A percentile compares a stretch with the other conserved stretches of the same genome.
Conservation (phyloP, 192 early-diverging fungal species). For the Geranomyces michiganensis region DNA sequence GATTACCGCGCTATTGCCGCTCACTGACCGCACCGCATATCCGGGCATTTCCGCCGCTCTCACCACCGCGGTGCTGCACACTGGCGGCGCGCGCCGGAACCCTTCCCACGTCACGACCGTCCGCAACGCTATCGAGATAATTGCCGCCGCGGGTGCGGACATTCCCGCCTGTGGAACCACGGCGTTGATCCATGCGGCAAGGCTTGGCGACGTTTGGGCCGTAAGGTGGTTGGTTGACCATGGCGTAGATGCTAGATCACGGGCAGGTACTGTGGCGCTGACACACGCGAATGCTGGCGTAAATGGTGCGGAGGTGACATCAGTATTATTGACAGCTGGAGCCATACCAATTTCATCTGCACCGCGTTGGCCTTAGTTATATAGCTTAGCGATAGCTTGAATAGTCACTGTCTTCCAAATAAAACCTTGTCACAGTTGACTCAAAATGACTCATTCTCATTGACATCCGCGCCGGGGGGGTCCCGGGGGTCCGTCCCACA, state of each 20-base stretch:
- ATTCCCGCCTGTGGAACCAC: neutral
- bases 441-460: too few relatives aligned
- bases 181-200: neutral
- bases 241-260: neutral
- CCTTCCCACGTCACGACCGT: neutral
- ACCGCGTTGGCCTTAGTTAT: too few relatives aligned
- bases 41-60: too few relatives aligned
- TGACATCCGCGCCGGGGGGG: too few relatives aligned
- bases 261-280: neutral
- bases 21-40: too few relatives aligned
- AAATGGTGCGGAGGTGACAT: too few relatives aligned
- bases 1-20: neutral
- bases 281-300: neutral
- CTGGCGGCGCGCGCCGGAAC: neutral
- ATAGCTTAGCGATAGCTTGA: too few relatives aligned
- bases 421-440: too few relatives aligned
- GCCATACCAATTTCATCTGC: too few relatives aligned
- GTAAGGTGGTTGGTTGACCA: neutral
- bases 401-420: too few relatives aligned
- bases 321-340: too few relatives aligned
- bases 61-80: neutral
- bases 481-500: too few relatives aligned
- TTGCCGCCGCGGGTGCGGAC: slow-evolving; percentile 4
- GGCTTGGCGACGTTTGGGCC: slow-evolving; percentile 6
- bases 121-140: neutral